A percentile compares a stretch with the other conserved stretches of the same genome.
Evolutionary conservation across 2,329 filamentous ascomycete species (phyloP).

Genomic region (Botrytis medusae): DNA sequence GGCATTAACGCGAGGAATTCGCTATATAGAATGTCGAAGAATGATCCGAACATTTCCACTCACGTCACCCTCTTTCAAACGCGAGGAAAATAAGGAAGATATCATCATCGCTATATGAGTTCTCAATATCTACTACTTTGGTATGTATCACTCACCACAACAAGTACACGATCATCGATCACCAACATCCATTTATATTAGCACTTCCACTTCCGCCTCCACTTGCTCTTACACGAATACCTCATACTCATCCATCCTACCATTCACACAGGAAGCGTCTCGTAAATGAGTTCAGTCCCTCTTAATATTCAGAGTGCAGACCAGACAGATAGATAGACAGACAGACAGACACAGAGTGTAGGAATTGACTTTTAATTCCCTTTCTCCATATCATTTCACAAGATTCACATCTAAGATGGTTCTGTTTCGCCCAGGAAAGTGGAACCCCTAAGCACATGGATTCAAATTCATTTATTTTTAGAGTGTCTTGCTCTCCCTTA

Average conservation of each 20-base stretch:
- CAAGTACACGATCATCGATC: background rate
- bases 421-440: conserved; percentile 11
- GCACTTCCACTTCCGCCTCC: background rate
- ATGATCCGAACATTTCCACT: background rate
- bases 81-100: background rate
- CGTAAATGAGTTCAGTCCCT: background rate
- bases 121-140: background rate
- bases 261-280: background rate
- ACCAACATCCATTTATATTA: background rate
- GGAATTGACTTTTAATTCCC: background rate
- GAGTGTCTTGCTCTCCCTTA: background rate
- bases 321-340: too few species aligned
- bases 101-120: background rate
- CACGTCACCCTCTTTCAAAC: background rate
- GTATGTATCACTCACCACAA: background rate
- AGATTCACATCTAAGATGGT: conserved; percentile 12
- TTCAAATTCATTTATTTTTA: conserved; percentile 21
- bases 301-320: background rate
- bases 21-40: background rate
- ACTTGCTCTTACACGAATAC: background rate
- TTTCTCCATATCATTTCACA: conserved; percentile 14
- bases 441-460: conserved; percentile 4
- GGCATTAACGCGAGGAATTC: background rate
- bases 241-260: background rate
- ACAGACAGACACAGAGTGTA: background rate